Evolutionary conservation across 495 filamentous ascomycete species (phyloP).

Genomic region (Lasiosphaeriaceae sp.): DNA sequence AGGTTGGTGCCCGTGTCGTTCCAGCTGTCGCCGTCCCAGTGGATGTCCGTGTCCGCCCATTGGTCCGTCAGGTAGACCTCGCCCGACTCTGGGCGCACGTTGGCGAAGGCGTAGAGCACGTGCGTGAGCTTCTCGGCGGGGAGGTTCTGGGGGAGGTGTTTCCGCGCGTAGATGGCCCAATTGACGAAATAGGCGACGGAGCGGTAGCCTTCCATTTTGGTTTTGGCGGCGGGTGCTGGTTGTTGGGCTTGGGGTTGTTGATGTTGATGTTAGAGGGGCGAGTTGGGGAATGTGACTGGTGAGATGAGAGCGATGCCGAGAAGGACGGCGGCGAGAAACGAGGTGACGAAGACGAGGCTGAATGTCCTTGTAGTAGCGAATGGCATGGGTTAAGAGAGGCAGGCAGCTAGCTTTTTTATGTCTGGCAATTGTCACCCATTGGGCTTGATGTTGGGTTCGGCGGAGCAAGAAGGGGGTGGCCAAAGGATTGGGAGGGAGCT

Average conservation of each 20-base stretch:
- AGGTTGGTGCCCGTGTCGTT: constrained; percentile 68
- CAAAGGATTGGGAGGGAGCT: no score
- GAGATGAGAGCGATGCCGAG: neutral
- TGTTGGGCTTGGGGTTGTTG: neutral
- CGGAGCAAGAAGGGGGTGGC: no score
- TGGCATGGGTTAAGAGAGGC: no score
- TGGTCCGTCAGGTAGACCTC: constrained; percentile 72
- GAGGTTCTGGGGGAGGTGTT: constrained; percentile 82
- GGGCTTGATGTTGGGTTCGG: no score
- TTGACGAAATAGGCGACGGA: constrained; percentile 84
- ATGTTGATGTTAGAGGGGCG: neutral
- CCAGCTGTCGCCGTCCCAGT: constrained; percentile 79
- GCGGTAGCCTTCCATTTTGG: constrained; percentile 46
- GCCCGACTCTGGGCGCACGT: constrained; percentile 59
- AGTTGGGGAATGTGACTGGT: neutral
- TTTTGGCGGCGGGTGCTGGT: neutral
- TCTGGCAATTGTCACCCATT: no score
- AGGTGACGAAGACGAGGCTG: neutral
- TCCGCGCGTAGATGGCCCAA: constrained; percentile 91
- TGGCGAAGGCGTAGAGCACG: constrained; percentile 72
- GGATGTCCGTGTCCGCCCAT: constrained; percentile 87
- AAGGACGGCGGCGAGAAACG: neutral
- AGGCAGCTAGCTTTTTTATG: no score
- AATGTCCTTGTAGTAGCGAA: no score
- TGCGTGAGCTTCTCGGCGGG: constrained; percentile 87